These are phyloP conservation scores for Pythium oligandrum DNA, from an alignment of 352 stramenopile genomes.

Conservation along the genomic window DNA sequence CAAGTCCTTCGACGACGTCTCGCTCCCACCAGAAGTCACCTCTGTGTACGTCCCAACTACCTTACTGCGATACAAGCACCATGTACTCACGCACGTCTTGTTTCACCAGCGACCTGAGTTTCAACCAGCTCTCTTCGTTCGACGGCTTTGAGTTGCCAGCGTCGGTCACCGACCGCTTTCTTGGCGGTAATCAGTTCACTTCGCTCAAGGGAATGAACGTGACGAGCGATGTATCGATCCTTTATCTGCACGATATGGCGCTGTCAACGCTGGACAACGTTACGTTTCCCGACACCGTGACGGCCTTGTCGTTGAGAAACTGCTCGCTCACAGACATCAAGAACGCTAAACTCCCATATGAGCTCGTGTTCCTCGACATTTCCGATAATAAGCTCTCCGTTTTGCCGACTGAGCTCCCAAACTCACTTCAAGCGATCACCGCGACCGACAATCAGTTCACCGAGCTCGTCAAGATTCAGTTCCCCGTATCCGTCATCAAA, in stretches of 20 bases:
- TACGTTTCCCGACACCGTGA: too few relatives aligned
- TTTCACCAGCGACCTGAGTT: slow-evolving; percentile 28
- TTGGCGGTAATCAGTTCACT: slow-evolving; percentile 59
- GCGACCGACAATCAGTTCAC: slow-evolving; percentile 4
- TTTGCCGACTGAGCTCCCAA: too few relatives aligned
- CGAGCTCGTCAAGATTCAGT: slow-evolving; percentile 11
- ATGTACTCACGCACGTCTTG: slow-evolving; percentile 4
- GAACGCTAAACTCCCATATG: too few relatives aligned
- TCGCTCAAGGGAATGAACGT: slow-evolving; percentile 23
- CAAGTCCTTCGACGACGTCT: slow-evolving; percentile 14
- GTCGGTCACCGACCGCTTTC: slow-evolving; percentile 42
- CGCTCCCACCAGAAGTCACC: slow-evolving; percentile 7
- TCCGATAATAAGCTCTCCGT: too few relatives aligned
- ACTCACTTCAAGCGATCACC: too few relatives aligned
- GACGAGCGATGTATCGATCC: too few relatives aligned
- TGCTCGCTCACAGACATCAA: too few relatives aligned
- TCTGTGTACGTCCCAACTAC: slow-evolving; percentile 11
- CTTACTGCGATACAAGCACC: slow-evolving; percentile 13
- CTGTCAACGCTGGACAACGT: too few relatives aligned
- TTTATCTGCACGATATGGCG: too few relatives aligned
- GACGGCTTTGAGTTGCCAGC: slow-evolving; percentile 45
- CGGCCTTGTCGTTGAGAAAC: too few relatives aligned
- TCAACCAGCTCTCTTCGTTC: slow-evolving; percentile 45
- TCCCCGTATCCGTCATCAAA: slow-evolving; percentile 2
- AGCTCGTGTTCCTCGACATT: slow-evolving; percentile 12